These are phyloP conservation scores for Selaginella moellendorffii DNA, from an alignment of 75 land plant genomes.

Conservation along the genomic window DNA sequence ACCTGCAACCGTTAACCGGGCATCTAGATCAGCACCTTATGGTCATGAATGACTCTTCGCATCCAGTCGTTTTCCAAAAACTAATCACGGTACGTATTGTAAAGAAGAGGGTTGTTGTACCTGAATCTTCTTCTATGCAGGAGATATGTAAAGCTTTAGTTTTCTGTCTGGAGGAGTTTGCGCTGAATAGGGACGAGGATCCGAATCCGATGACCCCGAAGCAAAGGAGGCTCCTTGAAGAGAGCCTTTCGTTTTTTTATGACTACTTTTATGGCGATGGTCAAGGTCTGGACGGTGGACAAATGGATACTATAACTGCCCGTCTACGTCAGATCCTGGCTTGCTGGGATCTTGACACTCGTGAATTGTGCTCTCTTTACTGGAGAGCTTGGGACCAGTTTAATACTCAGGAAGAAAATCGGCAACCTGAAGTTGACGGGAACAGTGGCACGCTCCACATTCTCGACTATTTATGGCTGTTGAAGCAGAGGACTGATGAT, in stretches of 20 bases:
- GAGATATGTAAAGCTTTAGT: slow-evolving; percentile 11
- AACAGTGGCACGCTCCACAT: neutral
- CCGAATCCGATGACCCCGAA: slow-evolving; percentile 13
- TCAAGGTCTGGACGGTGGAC: neutral
- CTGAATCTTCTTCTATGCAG: neutral
- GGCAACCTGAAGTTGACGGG: neutral
- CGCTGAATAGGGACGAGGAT: slow-evolving; percentile 17
- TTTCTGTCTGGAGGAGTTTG: slow-evolving; percentile 19
- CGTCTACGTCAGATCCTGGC: slow-evolving; percentile 12
- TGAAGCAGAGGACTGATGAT: slow-evolving; percentile 13
- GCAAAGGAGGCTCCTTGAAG: slow-evolving; percentile 4
- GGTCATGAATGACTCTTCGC: slow-evolving; percentile 1
- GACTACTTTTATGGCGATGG: slow-evolving; percentile 14
- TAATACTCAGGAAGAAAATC: neutral
- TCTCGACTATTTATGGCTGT: slow-evolving; percentile 11
- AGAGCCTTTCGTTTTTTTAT: slow-evolving; percentile 4
- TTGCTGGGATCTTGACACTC: slow-evolving; percentile 11
- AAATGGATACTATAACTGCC: slow-evolving; percentile 11
- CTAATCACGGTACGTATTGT: neutral
- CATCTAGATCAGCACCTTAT: neutral
- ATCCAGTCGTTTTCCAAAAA: neutral
- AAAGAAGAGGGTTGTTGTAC: neutral
- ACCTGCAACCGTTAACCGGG: neutral
- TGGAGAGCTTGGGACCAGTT: slow-evolving; percentile 8
- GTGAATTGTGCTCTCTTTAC: slow-evolving; percentile 7